Base-by-base conservation (phyloP, 306 rosid genomes). In the Quercus ilex region DNA sequence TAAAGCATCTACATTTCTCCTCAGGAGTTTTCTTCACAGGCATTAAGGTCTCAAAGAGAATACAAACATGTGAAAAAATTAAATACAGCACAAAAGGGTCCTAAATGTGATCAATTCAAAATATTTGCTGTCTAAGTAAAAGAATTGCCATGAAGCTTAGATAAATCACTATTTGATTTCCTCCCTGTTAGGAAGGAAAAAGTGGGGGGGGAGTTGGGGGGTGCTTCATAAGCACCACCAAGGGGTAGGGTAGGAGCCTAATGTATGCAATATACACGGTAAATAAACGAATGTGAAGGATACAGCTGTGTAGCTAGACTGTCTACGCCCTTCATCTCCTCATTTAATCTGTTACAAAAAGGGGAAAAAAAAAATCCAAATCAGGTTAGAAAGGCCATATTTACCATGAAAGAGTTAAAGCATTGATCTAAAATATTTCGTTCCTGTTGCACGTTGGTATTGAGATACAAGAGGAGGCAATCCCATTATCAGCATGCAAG, bases 241-340 rank as follows among this genome's bases (percentile, higher is more conserved):
- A 72, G 52, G 55, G 71, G 43, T 49, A 41, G 18, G 28, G 11
- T 20, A 64, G 68, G 43, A 68, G 49, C 71, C 56, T 65, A 17
- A 72, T 15, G 58, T 13, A 43, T 31, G 19, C 28, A n/a, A 58
- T 13, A 80, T 43, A 52, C 4, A 64, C 71, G 33, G 75, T 4
- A 76, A 78, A 23, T 6, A 17, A 55, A 68, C 0, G 1, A 52
- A 68, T 17, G 31, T 25, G 6, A 79, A 82, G 96, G 98, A 92
- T 95, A 92, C 96, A 92, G 80, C 84, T 91, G 95, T 20, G 86
- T 49, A 1, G 94, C 97, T 25, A 94, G 90, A 75, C 41, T 78
- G 78, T 91, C 90, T 9, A 87, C 26, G 58, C 82, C 87, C 85
- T 94, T 94, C 97, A 94, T 91, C 83, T 92, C 99, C 86, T 90